Conservation (phyloP, 176 grass and related monocot genomes). For the Typha latifolia region DNA sequence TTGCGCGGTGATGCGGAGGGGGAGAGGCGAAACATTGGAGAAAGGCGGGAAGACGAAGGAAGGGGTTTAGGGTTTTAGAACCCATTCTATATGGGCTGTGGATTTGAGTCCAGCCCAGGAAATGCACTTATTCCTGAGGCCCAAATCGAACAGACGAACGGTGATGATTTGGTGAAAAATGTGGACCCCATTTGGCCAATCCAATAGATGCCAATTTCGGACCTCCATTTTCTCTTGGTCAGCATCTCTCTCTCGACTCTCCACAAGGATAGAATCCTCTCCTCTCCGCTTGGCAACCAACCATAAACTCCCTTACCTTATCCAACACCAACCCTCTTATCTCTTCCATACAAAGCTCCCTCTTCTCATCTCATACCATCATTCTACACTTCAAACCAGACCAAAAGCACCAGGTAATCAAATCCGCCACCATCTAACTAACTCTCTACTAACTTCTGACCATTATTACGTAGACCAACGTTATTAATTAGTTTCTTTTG, state of each 20-base stretch:
- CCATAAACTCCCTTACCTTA: conserved; percentile 59
- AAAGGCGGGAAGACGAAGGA: not conserved
- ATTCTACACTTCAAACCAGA: conserved; percentile 14
- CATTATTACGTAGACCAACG: not conserved
- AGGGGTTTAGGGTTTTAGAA: not conserved
- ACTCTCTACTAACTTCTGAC: not conserved
- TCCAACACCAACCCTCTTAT: conserved; percentile 27
- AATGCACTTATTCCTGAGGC: too few relatives aligned
- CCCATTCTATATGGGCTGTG: too few relatives aligned
- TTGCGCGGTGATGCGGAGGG: not conserved
- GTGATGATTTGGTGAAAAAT: not conserved
- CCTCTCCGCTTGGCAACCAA: conserved; percentile 33
- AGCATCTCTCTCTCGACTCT: conserved; percentile 17
- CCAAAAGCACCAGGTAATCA: conserved; percentile 19
- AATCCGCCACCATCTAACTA: not conserved
- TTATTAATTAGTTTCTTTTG: not conserved
- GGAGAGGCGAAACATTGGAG: not conserved
- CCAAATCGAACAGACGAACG: not conserved
- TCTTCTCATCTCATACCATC: conserved; percentile 12
- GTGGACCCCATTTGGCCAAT: conserved; percentile 44
- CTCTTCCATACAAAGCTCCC: conserved; percentile 42
- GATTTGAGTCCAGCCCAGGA: too few relatives aligned
- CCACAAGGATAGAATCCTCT: conserved; percentile 35
- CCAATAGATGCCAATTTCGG: conserved; percentile 12
- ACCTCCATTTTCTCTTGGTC: conserved; percentile 25